Evolutionary conservation across 495 filamentous ascomycete species (phyloP), one percentile per base, ranked within the genome.

Genomic region (Aspergillus haitiensis): DNA sequence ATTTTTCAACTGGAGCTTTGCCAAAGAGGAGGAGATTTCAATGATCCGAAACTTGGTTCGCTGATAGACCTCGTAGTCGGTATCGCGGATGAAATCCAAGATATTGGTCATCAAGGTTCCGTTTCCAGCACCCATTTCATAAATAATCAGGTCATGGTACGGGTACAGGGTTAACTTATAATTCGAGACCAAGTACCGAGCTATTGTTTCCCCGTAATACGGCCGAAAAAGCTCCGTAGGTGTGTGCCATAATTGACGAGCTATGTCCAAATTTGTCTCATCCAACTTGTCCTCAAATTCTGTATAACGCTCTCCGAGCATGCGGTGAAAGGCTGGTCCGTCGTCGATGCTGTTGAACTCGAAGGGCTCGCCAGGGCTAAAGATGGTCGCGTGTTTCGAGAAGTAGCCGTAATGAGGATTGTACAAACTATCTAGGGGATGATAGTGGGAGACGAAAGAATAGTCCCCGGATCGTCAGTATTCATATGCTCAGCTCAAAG

Each of bases 321-420:
- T 69, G 31, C 77, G 67, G 64, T 94, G 79, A 75, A 99, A 99
- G 37, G 90, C 85, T 27, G 86, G 82, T 60, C 96, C 94, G 72
- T 96, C 90, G 58, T 82, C 75, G 51, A 99, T 82, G 15, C 68
- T 64, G 67, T 85, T 86, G 81, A 99, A 98, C 61, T 94, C 76
- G 77, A 99, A 98, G n/a, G 95, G 91, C 60, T 92, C 84, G 32
- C 91, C 92, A 6, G 93, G 90, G 15, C 84, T 88, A 79, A 99
- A 98, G 67, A 99, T 99, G 61, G 94, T 91, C 65, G 88, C 94
- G 70, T 96, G 92, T 71, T 97, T 96, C 35, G 92, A 92, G 75
- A 99, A 99, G 75, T 98, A 99, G 54, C 94, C 94, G 65, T 99
- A 99, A 70, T 93, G 78, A 0, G 93, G 93, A 71, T 99, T 99